Base-by-base conservation (phyloP, 306 rosid species). In the Prunus mume region DNA sequence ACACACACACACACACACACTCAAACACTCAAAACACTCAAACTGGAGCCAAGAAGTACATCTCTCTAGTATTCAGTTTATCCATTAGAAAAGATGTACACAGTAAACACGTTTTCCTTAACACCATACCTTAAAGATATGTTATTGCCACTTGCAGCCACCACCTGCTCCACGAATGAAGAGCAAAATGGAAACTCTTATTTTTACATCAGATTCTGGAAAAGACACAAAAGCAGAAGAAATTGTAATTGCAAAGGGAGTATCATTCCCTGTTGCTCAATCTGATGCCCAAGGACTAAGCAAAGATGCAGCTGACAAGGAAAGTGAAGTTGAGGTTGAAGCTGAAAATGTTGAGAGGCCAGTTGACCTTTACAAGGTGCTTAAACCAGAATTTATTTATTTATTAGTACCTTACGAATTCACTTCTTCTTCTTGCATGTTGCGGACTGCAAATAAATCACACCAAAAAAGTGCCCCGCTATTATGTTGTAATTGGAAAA, bases 301-400 rank as follows among this genome's bases (percentile, higher is more conserved):
- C 65, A 76, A 76, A 78, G 84, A 76, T 68, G 67, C 73, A 5
- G 79, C 75, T 38, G 90, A 82, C 52, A 74, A 78, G 76, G 89
- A 87, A 75, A 76, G 68, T 43, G 88, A 83, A 76, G 88, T 32
- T 75, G 97, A 85, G 74, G 88, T 88, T 30, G 92, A 86, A 79
- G 96, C 91, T 41, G 93, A 89, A 85, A 90, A 85, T 83, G 88
- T 96, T 82, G 96, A 96, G 85, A 90, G 93, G 87, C 98, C 99
- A 2, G 93, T 96, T 81, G 99, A 96, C 80, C 91, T 96, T 19
- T 96, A 96, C 87, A 96, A 92, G 99, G 99, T 96, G 78, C 54
- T 71, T 46, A 14, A 71, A 30, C 50, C 30, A 0, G 6, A 52
- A 24, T 54, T 3, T 49, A 0, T 47, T 11, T 22, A 15, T 20